These are phyloP conservation scores for Ophiostoma piceae DNA, from an alignment of 2,329 filamentous ascomycete genomes.

Conservation along the genomic window DNA sequence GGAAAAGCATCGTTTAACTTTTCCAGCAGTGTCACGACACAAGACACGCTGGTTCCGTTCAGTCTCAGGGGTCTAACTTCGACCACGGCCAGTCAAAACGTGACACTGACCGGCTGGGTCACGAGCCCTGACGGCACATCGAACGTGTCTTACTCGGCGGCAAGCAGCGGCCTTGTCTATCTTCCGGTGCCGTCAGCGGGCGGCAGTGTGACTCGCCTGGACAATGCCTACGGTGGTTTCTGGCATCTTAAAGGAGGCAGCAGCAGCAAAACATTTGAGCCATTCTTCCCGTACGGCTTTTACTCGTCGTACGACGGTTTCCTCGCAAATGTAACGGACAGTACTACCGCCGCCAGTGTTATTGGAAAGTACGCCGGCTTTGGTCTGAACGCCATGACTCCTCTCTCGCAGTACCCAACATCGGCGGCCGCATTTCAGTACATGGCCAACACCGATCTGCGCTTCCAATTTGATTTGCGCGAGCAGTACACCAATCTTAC, in stretches of 20 bases:
- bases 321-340: conserved; percentile 36
- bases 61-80: conserved; percentile 36
- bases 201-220: conserved; percentile 41
- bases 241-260: conserved; percentile 34
- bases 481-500: conserved; percentile 42
- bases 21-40: conserved; percentile 28
- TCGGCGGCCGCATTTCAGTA: conserved; percentile 37
- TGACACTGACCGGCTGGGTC: conserved; percentile 37
- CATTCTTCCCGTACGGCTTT: conserved; percentile 43
- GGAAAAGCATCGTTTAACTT: conserved; percentile 34
- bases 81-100: conserved; percentile 36
- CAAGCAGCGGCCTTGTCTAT: conserved; percentile 36
- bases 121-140: conserved; percentile 28
- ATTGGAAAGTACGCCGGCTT: conserved; percentile 35
- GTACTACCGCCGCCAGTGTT: conserved; percentile 30
- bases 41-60: conserved; percentile 37
- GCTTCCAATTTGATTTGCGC: conserved; percentile 44
- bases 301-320: conserved; percentile 43
- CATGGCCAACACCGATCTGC: conserved; percentile 38
- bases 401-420: conserved; percentile 39
- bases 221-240: conserved; percentile 43
- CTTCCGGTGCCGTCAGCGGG: conserved; percentile 41
- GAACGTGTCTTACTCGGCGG: conserved; percentile 35
- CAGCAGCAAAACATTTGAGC: conserved; percentile 32
- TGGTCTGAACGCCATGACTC: conserved; percentile 44